Base-by-base conservation (phyloP, 2,329 filamentous ascomycete species). In the Macrophomina tecta region DNA sequence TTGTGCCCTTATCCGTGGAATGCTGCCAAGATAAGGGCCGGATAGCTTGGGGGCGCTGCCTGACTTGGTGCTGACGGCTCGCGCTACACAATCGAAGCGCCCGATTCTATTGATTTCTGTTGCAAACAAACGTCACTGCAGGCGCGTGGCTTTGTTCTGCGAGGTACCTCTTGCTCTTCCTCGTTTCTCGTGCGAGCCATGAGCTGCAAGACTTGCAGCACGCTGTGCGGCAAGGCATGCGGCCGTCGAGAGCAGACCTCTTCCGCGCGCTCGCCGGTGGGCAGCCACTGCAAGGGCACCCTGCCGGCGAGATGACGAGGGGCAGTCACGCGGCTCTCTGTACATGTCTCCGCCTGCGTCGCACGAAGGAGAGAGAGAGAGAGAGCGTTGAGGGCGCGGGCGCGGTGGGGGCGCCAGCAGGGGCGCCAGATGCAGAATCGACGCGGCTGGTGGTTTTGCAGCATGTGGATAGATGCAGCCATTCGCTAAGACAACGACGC, bases 71-170 rank as follows among this genome's bases (percentile, higher is more conserved):
- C 60, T 63, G 7, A 63, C 60, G 23, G 32, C 46, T 48, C 40
- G 40, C 36, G 56, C 56, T 60, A 46, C 56, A 60, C 56, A 23
- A n/a, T 48, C 40, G 56, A 60, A 60, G 56, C 56, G 56, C 56
- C 56, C 56, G 56, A 60, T 60, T 60, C 56, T 36, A 60, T 60
- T 60, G 40, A 34, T 46, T 60, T 60, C 56, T 69, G 53, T 45
- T 58, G 53, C 53, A 42, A 58, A 30, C 53, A 46, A 60, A 60
- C 56, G 40, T 60, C 56, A 60, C 56, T 23, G 32, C 60, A 63
- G 60, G 46, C 60, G 46, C 60, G 46, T 63, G 60, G 60, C 60
- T 63, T 38, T 63, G n/a, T 16, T 32, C 46, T 30, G 7, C 18
- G 45, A 23, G 42, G 45, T 14, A n/a, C 45, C 45, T 16, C 11